Evolutionary conservation across 192 early-diverging fungal genomes (phyloP).

Genomic region (Coemansia sp.): DNA sequence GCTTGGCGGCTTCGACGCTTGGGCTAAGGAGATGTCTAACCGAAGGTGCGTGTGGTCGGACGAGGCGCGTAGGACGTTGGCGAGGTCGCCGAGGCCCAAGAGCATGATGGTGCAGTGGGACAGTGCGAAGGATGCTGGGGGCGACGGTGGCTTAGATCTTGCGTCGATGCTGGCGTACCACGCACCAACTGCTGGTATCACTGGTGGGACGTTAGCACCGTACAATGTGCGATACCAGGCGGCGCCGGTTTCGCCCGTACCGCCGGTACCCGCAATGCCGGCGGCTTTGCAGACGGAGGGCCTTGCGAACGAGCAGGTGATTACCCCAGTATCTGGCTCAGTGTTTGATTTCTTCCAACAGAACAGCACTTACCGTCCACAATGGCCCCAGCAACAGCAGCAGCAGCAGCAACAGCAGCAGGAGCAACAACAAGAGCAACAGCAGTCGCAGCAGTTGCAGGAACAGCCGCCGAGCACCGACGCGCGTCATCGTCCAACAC

Average conservation of each 20-base stretch:
- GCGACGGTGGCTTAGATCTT: not conserved
- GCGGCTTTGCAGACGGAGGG: not conserved
- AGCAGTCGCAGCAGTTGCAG: not conserved
- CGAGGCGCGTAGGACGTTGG: slow-evolving; percentile 11
- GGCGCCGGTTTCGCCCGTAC: not conserved
- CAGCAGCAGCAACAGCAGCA: not conserved
- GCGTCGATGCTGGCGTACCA: slow-evolving; percentile 22
- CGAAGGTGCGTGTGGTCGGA: slow-evolving; percentile 33
- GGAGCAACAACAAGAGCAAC: slow-evolving; percentile 4
- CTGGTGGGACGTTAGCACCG: not conserved
- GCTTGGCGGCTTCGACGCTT: slow-evolving; percentile 77
- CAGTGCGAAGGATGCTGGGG: not conserved
- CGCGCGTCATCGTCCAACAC: slow-evolving; percentile 13
- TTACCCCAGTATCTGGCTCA: slow-evolving; percentile 12
- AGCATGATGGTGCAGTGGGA: not conserved
- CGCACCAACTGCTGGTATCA: slow-evolving; percentile 6
- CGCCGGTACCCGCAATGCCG: not conserved
- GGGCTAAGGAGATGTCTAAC: slow-evolving; percentile 57
- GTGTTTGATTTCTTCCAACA: slow-evolving; percentile 47
- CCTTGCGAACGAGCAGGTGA: not conserved
- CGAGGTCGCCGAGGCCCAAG: not conserved
- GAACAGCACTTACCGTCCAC: slow-evolving; percentile 16
- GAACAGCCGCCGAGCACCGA: not conserved
- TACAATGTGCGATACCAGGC: slow-evolving; percentile 2
- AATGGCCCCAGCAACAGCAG: slow-evolving; percentile 7